Evolutionary conservation across 768 basidiomycete genomes (phyloP).

Genomic region (Rossbeevera mucosa): DNA sequence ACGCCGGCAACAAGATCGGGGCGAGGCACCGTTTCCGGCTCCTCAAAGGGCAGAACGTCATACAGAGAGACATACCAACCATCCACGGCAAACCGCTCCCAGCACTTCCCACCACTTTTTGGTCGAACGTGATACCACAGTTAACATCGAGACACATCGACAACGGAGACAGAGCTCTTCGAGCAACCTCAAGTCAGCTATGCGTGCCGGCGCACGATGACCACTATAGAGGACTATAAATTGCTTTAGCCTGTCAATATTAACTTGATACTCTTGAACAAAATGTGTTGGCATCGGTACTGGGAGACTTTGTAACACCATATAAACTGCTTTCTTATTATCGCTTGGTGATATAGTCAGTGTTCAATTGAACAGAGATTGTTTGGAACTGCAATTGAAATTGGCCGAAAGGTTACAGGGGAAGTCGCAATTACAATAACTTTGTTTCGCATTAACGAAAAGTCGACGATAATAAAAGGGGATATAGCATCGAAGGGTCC

Average conservation of each 20-base stretch:
- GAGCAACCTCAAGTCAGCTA: conserved; percentile 34
- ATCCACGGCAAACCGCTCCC: conserved; percentile 17
- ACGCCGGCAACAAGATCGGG: conserved; percentile 12
- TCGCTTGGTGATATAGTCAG: conserved; percentile 13
- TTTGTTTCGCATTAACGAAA: conserved; percentile 22
- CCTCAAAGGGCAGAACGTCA: conserved; percentile 24
- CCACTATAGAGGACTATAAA: background rate
- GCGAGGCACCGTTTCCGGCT: conserved; percentile 11
- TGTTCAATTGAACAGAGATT: conserved; percentile 12
- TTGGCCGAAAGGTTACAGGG: conserved; percentile 23
- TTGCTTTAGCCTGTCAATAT: conserved; percentile 4
- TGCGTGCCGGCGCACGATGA: conserved; percentile 35
- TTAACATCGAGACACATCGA: conserved; percentile 27
- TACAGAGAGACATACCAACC: conserved; percentile 27
- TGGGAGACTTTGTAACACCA: conserved; percentile 19
- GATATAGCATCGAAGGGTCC: conserved; percentile 16
- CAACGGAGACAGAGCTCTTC: conserved; percentile 30
- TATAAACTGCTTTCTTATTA: background rate
- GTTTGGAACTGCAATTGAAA: conserved; percentile 14
- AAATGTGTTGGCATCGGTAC: conserved; percentile 1
- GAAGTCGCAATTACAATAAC: conserved; percentile 27
- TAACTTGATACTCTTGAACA: conserved; percentile 9
- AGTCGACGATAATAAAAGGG: conserved; percentile 21
- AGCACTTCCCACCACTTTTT: conserved; percentile 23
- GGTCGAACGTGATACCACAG: conserved; percentile 27